Evolutionary conservation across 768 basidiomycete genomes (phyloP), one percentile per base, ranked within the genome.

Genomic region (Boletus pseudopeckii): DNA sequence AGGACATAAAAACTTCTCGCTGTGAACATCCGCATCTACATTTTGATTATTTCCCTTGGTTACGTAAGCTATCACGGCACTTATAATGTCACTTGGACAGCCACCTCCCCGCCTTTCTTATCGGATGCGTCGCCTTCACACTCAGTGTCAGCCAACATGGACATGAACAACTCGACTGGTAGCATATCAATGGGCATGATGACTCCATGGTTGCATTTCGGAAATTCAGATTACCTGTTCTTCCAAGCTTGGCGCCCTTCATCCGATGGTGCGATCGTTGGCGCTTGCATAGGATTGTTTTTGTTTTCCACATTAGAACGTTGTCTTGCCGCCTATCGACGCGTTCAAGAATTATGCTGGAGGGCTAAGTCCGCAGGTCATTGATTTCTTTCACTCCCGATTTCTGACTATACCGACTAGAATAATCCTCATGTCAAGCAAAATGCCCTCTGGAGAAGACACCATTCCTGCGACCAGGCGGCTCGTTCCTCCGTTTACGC

Each of bases 191-290:
- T 58, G 33, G 38, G 67, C 75, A 90, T 88, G 87, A 75, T 88
- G 87, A 75, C 73, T 2, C 81, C 86, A 1, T 90, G 79, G 69
- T 71, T 92, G 15, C 90, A 91, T 65, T 86, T 90, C 59, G 77
- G 78, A 20, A 72, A 73, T 0, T 82, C 83, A 0, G 88, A 90
- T 57, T 72, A 74, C 47, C 76, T 92, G 11, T 73, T 81, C 68
- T 93, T 94, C 73, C 59, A 80, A 53, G 71, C 77, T 2, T 88
- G 87, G 85, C 71, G 67, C 6, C 92, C 93, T 0, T 77, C 77
- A 3, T 85, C 89, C 0, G 57, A 73, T 7, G 91, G 88, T 20
- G 84, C 86, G 0, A 80, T 91, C 34, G 81, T 80, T 20, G 92
- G 88, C 0, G 85, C 90, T 37, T 88, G 85, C 64, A 76, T 95